Percentiles rank a stretch among this genome's conserved stretches.
phyloP scores from a whole-genome alignment of 2,329 filamentous ascomycete genomes.

The Beauveria australis region DNA sequence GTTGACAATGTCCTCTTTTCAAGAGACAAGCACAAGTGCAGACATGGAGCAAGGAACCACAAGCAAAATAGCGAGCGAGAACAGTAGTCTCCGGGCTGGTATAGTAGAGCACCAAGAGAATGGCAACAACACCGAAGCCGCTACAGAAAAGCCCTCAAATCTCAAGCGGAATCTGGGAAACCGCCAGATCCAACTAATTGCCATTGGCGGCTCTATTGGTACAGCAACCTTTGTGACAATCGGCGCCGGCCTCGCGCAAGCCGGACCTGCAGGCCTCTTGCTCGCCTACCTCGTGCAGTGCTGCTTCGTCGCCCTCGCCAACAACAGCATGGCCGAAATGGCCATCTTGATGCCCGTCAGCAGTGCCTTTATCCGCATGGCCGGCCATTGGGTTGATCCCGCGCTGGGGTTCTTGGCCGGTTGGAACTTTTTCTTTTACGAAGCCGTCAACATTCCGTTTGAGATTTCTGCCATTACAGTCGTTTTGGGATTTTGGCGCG shows the following conservation, averaged over 20 bases:
- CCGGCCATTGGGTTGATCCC: slow-evolving; percentile 57
- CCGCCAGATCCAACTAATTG: slow-evolving; percentile 26
- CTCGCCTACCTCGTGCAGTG: slow-evolving; percentile 51
- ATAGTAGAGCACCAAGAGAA: not conserved
- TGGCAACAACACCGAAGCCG: not conserved
- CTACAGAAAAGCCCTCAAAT: not conserved
- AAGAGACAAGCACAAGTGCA: not conserved
- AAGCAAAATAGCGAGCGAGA: not conserved
- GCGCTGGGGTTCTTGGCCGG: slow-evolving; percentile 46
- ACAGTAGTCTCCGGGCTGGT: not conserved
- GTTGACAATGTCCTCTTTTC: not conserved
- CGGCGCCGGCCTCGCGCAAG: slow-evolving; percentile 39
- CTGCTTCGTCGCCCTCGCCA: slow-evolving; percentile 48
- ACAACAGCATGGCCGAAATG: slow-evolving; percentile 61
- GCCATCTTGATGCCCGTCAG: slow-evolving; percentile 52
- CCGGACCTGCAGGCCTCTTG: slow-evolving; percentile 41
- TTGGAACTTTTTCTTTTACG: slow-evolving; percentile 37
- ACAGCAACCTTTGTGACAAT: slow-evolving; percentile 37
- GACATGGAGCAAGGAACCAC: not conserved
- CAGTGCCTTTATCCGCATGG: slow-evolving; percentile 56
- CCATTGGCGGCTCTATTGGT: slow-evolving; percentile 15
- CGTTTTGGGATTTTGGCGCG: not conserved
- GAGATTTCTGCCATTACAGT: slow-evolving; percentile 28
- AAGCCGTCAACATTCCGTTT: slow-evolving; percentile 33
- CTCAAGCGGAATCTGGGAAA: not conserved